phyloP scores from a whole-genome alignment of 2,329 filamentous ascomycete genomes.

The Calonectria multiphialidica region DNA sequence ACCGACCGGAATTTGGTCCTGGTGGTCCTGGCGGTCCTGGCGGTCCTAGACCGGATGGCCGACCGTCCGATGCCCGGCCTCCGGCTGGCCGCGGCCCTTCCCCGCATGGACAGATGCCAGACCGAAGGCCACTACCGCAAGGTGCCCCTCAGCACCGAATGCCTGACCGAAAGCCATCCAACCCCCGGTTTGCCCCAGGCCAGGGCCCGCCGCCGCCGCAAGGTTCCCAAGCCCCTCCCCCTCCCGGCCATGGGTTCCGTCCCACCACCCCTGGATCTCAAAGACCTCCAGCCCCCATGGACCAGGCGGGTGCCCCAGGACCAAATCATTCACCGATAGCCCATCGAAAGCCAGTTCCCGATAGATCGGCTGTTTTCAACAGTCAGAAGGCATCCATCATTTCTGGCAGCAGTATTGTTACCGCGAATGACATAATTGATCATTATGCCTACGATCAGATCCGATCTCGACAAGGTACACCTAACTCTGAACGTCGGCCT shows the following conservation, averaged over 20 bases:
- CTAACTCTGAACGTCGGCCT: slow-evolving; percentile 38
- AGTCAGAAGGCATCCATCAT: slow-evolving; percentile 38
- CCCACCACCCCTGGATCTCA: slow-evolving; percentile 35
- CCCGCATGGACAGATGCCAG: slow-evolving; percentile 25
- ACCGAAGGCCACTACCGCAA: slow-evolving; percentile 36
- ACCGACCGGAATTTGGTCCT: slow-evolving; percentile 42
- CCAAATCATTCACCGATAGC: slow-evolving; percentile 23
- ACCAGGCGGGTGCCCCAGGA: neutral
- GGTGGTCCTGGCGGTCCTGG: slow-evolving; percentile 34
- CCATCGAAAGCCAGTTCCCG: slow-evolving; percentile 47
- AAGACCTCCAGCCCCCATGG: slow-evolving; percentile 1
- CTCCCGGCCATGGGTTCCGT: slow-evolving; percentile 35
- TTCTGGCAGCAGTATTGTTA: slow-evolving; percentile 45
- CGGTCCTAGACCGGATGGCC: slow-evolving; percentile 35
- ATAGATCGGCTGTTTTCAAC: slow-evolving; percentile 36
- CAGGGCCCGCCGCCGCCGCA: slow-evolving; percentile 35
- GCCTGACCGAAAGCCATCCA: slow-evolving; percentile 1
- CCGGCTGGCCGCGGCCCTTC: slow-evolving; percentile 36
- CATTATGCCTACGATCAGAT: slow-evolving; percentile 50
- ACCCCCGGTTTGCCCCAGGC: slow-evolving; percentile 10
- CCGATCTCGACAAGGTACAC: slow-evolving; percentile 31
- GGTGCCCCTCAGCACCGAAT: slow-evolving; percentile 1
- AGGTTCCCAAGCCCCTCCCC: slow-evolving; percentile 33
- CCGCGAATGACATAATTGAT: slow-evolving; percentile 54
- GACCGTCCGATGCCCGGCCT: slow-evolving; percentile 28